Conservation (phyloP, 1,139 yeast species). For the Saccharomyces hybrid region DNA sequence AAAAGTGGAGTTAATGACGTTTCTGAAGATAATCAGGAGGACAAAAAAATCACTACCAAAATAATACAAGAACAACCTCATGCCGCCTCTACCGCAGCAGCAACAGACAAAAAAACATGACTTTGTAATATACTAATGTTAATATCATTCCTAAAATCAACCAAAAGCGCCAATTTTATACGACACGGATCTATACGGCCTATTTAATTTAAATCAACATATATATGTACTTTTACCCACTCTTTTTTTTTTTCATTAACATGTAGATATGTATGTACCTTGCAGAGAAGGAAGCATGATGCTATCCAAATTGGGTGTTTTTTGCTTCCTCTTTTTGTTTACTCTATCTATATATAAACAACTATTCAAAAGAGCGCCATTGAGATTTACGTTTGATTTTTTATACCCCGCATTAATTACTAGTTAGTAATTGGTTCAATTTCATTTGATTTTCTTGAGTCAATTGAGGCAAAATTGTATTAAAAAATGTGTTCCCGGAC, state of each 20-base stretch:
- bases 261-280: neutral
- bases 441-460: constrained; percentile 35
- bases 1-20: neutral
- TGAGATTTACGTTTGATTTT: neutral
- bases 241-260: neutral
- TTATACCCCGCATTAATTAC: constrained; percentile 27
- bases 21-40: constrained; percentile 6
- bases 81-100: neutral
- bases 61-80: constrained; percentile 1
- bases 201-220: neutral
- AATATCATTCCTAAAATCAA: neutral
- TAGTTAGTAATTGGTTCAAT: constrained; percentile 27
- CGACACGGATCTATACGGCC: neutral
- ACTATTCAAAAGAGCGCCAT: neutral
- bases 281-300: neutral
- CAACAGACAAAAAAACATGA: neutral
- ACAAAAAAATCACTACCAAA: neutral
- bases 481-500: constrained; percentile 24
- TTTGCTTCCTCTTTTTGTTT: neutral
- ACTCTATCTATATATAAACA: neutral
- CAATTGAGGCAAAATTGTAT: constrained; percentile 32
- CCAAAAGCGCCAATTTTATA: neutral
- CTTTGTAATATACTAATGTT: neutral
- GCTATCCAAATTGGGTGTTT: neutral
- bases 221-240: neutral